phyloP scores from a whole-genome alignment of 2,329 filamentous ascomycete genomes.

The Nakataea oryzae region DNA sequence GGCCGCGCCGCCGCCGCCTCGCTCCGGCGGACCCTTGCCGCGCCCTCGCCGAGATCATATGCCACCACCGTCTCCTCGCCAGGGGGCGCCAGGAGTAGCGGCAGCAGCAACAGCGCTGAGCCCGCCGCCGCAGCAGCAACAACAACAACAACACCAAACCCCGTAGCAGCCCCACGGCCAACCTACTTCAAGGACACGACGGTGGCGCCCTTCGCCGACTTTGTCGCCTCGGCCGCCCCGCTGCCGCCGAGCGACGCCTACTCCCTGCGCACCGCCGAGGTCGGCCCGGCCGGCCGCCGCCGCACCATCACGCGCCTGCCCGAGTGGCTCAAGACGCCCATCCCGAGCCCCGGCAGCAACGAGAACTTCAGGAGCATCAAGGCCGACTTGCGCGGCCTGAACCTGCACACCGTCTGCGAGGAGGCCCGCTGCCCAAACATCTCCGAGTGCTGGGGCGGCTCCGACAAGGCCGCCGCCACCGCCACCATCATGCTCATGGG shows the following conservation, averaged over 20 bases:
- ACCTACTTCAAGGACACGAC: slow-evolving; percentile 51
- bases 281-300: slow-evolving; percentile 52
- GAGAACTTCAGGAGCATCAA: slow-evolving; percentile 91
- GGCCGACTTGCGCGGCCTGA: slow-evolving; percentile 78
- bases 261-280: slow-evolving; percentile 50
- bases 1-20: slow-evolving; percentile 5
- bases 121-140: slow-evolving; percentile 11
- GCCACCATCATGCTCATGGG: slow-evolving; percentile 99
- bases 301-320: slow-evolving; percentile 66
- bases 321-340: slow-evolving; percentile 91
- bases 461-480: slow-evolving; percentile 78
- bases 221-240: slow-evolving; percentile 33
- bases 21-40: slow-evolving; percentile 10
- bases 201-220: slow-evolving; percentile 48
- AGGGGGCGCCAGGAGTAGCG: slow-evolving; percentile 7
- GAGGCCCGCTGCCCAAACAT: slow-evolving; percentile 97
- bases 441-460: slow-evolving; percentile 93
- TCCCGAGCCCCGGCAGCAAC: slow-evolving; percentile 58
- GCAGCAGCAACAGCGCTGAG: slow-evolving; percentile 8
- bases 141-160: slow-evolving; percentile 8
- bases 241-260: slow-evolving; percentile 45
- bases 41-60: slow-evolving; percentile 25
- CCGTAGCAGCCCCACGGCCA: slow-evolving; percentile 18
- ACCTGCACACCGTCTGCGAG: slow-evolving; percentile 92
- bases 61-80: slow-evolving; percentile 26